Evolutionary conservation across 108 stramenopile genomes (phyloP).

Genomic region (Aurantiochytrium sp.): DNA sequence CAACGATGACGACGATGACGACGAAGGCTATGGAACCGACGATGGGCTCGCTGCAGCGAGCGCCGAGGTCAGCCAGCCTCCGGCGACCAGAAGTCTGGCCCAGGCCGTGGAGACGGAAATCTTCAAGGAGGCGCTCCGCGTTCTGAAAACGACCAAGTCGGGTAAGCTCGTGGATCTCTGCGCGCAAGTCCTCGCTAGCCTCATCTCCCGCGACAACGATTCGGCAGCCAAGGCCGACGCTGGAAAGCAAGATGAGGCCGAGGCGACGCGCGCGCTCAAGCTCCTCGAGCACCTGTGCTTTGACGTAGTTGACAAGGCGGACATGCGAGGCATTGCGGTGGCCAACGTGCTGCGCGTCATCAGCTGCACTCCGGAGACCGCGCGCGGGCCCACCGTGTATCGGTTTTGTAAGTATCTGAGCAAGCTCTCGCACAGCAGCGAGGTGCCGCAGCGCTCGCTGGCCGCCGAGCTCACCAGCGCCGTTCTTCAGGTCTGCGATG

Average conservation of each 20-base stretch:
- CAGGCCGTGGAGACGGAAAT: not conserved
- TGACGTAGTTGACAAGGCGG: not conserved
- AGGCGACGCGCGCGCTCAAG: not conserved
- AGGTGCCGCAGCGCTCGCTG: not conserved
- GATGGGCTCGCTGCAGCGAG: not conserved
- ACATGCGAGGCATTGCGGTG: not conserved
- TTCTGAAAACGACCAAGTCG: not conserved
- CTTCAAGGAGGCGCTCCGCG: not conserved
- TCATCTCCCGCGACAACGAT: not conserved
- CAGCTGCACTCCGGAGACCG: not conserved
- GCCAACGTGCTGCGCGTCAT: not conserved
- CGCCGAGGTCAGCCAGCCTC: no score
- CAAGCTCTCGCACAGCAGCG: constrained; percentile 4
- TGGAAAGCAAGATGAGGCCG: not conserved
- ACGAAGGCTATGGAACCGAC: not conserved
- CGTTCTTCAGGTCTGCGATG: not conserved
- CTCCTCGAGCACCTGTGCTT: constrained; percentile 13
- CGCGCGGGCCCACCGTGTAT: not conserved
- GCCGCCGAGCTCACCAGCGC: not conserved
- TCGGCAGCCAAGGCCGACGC: not conserved
- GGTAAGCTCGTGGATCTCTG: not conserved
- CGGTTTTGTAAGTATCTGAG: constrained; percentile 9
- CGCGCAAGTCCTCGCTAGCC: not conserved
- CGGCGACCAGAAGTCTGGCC: not conserved
- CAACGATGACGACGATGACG: not conserved